These are phyloP conservation scores for Pestalotiopsis sp. DNA, from an alignment of 2,329 filamentous ascomycete species.

Conservation along the genomic window DNA sequence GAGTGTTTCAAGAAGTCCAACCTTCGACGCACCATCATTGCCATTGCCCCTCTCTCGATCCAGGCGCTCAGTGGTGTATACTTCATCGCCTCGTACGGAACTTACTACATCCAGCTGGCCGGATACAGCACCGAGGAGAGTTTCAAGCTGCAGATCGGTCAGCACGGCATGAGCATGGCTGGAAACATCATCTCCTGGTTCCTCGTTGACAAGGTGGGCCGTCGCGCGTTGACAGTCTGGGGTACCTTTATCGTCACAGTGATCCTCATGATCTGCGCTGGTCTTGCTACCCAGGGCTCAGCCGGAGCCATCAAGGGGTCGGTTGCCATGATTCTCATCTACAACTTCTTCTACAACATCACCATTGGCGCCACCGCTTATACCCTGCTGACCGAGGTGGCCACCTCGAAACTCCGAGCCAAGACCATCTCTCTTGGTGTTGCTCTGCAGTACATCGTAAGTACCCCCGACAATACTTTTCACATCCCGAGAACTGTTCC, in stretches of 20 bases:
- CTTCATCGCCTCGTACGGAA: conserved; percentile 14
- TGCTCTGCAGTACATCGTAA: conserved; percentile 27
- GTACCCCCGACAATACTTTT: background rate
- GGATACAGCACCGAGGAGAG: conserved; percentile 23
- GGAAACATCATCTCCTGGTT: conserved; percentile 44
- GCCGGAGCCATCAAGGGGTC: conserved; percentile 25
- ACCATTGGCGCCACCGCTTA: conserved; percentile 43
- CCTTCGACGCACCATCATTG: conserved; percentile 25
- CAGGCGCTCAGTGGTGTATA: conserved; percentile 13
- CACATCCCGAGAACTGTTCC: background rate
- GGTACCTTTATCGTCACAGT: conserved; percentile 36
- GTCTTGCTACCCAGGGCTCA: conserved; percentile 30
- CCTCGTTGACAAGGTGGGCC: conserved; percentile 39
- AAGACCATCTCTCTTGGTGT: conserved; percentile 37
- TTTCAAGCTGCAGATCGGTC: conserved; percentile 41
- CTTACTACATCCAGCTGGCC: conserved; percentile 17
- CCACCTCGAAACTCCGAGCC: conserved; percentile 31
- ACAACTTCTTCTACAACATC: conserved; percentile 40
- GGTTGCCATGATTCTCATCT: conserved; percentile 39
- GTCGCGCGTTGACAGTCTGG: conserved; percentile 37
- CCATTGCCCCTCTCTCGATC: conserved; percentile 13
- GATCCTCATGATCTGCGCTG: conserved; percentile 42
- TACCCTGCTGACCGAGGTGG: conserved; percentile 23
- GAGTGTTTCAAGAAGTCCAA: conserved; percentile 43
- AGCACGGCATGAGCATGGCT: conserved; percentile 39